Base-by-base conservation (phyloP, 2,329 filamentous ascomycete species). In the Cryphonectria japonica region DNA sequence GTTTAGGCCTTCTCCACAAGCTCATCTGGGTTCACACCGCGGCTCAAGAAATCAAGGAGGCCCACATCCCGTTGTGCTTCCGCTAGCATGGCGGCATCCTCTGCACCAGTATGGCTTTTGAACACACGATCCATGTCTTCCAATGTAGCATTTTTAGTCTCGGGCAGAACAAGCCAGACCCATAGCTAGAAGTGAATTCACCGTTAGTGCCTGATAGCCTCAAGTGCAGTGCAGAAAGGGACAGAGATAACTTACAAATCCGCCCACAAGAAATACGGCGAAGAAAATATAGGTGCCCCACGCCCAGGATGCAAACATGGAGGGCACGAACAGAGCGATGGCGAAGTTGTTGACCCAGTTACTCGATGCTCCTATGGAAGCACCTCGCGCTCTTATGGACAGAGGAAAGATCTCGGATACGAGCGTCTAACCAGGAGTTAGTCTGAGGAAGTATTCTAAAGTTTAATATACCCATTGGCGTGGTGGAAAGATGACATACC, bases 271-370 rank as follows among this genome's bases (percentile, higher is more conserved):
- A 62, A 86, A 82, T 0, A 80, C 81, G 6, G 85, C 85, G 73
- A 89, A 89, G 80, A 89, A 88, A 72, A 87, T 86, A 75, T 87
- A 89, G 0, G 85, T 86, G 22, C 86, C 86, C 77, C 83, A 88
- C n/a, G 80, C 75, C 72, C 81, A 83, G 41, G 73, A 73, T 43
- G 75, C 75, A 9, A 82, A 75, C 80, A 83, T 86, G 13, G 81
- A 78, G 3, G 82, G 83, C 0, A 83, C 81, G 57, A 81, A 83
- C 52, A 85, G 82, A 3, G 83, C 83, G 16, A 86, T 81, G 68
- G 82, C 80, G 59, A 86, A 86, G 74, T 85, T 85, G 77, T 81
- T 82, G 54, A 83, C 73, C 83, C 83, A 85, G 76, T 84, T 84
- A 71, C 79, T 81, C 0, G 80, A 82, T 0, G 82, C 81, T 6